phyloP scores from a whole-genome alignment of 768 basidiomycete genomes.

The Calocybe indica region DNA sequence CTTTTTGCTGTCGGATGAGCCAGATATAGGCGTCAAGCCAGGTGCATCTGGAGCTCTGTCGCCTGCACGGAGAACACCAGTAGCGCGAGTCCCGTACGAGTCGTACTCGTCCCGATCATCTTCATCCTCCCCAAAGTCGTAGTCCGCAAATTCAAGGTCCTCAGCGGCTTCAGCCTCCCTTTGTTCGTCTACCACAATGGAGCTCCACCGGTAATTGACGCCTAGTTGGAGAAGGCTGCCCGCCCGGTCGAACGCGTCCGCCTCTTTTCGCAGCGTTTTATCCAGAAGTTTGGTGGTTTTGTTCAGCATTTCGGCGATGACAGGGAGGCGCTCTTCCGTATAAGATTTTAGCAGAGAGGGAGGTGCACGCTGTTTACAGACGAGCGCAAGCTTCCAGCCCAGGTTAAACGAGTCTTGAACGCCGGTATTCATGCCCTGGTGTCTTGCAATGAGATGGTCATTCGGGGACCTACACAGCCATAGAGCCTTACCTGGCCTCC shows the following conservation, averaged over 20 bases:
- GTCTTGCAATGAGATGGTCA: neutral
- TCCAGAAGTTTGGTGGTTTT: slow-evolving; percentile 24
- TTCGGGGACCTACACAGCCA: slow-evolving; percentile 29
- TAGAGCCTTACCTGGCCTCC: slow-evolving; percentile 35
- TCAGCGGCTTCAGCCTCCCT: slow-evolving; percentile 7
- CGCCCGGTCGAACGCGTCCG: slow-evolving; percentile 5
- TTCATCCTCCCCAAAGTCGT: slow-evolving; percentile 9
- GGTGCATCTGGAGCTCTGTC: slow-evolving; percentile 43
- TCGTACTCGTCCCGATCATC: slow-evolving; percentile 8
- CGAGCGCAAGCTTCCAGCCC: slow-evolving; percentile 39
- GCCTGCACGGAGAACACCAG: slow-evolving; percentile 27
- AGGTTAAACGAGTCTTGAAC: slow-evolving; percentile 30
- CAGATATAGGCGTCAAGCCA: slow-evolving; percentile 4
- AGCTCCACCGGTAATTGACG: slow-evolving; percentile 39
- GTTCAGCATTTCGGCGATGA: slow-evolving; percentile 39
- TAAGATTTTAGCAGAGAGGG: slow-evolving; percentile 33
- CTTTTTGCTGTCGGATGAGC: slow-evolving; percentile 5
- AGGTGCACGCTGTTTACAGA: slow-evolving; percentile 28
- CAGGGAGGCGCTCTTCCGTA: slow-evolving; percentile 36
- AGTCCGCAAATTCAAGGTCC: slow-evolving; percentile 9
- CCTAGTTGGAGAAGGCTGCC: slow-evolving; percentile 29
- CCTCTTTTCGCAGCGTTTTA: slow-evolving; percentile 9
- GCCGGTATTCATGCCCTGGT: slow-evolving; percentile 13
- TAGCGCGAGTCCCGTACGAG: slow-evolving; percentile 17
- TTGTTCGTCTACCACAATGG: slow-evolving; percentile 29